Conservation (phyloP, 2,329 filamentous ascomycete genomes). For the Sclerotinia borealis region DNA sequence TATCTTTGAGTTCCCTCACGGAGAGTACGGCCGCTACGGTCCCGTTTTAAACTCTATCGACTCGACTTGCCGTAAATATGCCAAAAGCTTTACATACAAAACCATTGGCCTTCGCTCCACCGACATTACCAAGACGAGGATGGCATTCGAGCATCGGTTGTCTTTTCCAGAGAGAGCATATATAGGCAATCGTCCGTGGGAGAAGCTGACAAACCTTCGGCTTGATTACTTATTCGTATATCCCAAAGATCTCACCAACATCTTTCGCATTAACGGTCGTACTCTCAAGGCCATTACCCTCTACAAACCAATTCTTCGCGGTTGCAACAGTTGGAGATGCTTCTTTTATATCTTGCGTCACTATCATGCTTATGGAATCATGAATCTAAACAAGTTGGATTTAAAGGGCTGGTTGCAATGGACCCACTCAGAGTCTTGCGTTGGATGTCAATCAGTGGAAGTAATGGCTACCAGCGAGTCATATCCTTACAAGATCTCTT, state of each 20-base stretch:
- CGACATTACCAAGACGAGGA: too few relatives aligned
- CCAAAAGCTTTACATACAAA: neutral
- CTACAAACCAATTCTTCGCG: neutral
- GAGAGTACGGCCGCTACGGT: neutral
- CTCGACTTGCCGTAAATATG: neutral
- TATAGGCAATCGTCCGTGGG: neutral
- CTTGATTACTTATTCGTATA: neutral
- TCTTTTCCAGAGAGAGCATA: neutral
- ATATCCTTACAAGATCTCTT: neutral
- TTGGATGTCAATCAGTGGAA: too few relatives aligned
- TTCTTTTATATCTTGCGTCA: neutral
- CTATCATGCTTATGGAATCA: neutral
- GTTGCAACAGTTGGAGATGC: fast-evolving
- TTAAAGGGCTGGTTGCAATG: neutral
- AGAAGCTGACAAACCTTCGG: neutral
- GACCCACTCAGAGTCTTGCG: neutral
- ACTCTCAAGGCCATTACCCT: neutral
- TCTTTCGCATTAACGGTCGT: neutral
- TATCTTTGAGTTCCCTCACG: neutral
- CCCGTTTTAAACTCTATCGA: neutral
- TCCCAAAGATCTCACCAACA: neutral
- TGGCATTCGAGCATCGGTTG: too few relatives aligned
- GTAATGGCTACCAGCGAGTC: neutral
- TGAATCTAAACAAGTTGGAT: neutral
- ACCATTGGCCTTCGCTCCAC: neutral